Evolutionary conservation across 129 eudicot genomes (phyloP).

Genomic region (Heracleum sosnowskyi): DNA sequence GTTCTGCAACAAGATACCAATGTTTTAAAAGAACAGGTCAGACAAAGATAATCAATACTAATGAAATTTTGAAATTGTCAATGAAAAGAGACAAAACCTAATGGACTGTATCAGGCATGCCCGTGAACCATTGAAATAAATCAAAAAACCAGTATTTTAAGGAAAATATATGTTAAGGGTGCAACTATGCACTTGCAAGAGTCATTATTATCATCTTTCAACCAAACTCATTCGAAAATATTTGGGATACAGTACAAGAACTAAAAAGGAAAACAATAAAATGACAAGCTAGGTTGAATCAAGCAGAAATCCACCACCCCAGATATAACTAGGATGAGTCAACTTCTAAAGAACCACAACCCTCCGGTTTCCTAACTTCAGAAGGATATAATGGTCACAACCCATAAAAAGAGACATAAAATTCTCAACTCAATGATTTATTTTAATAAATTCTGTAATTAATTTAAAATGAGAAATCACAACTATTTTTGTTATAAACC

Average conservation of each 20-base stretch:
- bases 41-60: background rate
- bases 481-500: background rate
- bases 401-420: background rate
- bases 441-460: background rate
- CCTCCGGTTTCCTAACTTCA: background rate
- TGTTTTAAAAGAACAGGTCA: slow-evolving; percentile 20
- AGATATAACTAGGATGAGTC: background rate
- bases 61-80: background rate
- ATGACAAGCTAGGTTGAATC: background rate
- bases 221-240: background rate
- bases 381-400: background rate
- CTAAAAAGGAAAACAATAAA: background rate
- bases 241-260: background rate
- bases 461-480: background rate
- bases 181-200: background rate
- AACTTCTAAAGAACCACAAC: background rate
- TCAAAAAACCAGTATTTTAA: background rate
- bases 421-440: background rate
- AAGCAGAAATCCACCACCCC: background rate
- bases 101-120: background rate
- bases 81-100: background rate
- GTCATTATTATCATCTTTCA: background rate
- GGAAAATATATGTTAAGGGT: background rate
- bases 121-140: background rate
- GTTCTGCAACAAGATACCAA: slow-evolving; percentile 51